Conservation (phyloP, 1,284 basidiomycete genomes). For the Erythrobasidium hasegawianum region DNA sequence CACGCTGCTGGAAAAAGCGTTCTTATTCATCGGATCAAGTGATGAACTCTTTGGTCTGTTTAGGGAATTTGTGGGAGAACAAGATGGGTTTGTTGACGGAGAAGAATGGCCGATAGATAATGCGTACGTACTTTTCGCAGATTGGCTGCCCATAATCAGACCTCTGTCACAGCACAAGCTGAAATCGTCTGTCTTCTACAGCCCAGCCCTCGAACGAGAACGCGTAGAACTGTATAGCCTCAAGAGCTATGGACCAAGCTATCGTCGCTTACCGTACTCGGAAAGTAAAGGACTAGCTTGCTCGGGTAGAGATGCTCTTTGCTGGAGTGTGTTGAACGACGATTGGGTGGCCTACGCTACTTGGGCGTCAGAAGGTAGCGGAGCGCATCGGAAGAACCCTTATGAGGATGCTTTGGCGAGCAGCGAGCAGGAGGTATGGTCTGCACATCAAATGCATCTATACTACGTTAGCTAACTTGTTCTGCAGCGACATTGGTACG, state of each 20-base stretch:
- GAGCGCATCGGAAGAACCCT: slow-evolving; percentile 90
- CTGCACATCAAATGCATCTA: neutral
- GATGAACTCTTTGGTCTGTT: slow-evolving; percentile 80
- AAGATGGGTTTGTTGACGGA: slow-evolving; percentile 57
- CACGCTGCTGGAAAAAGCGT: slow-evolving; percentile 73
- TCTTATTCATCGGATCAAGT: slow-evolving; percentile 70
- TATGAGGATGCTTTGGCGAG: slow-evolving; percentile 95
- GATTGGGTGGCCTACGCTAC: slow-evolving; percentile 96
- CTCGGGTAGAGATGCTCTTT: slow-evolving; percentile 89
- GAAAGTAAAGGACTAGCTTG: slow-evolving; percentile 80
- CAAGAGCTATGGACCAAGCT: slow-evolving; percentile 73
- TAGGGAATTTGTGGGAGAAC: slow-evolving; percentile 75
- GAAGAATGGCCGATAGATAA: slow-evolving; percentile 54
- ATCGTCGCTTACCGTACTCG: slow-evolving; percentile 83
- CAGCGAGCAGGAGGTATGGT: slow-evolving; percentile 83
- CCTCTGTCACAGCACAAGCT: no score
- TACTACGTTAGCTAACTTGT: neutral
- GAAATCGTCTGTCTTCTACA: neutral
- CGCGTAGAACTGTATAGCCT: slow-evolving; percentile 54
- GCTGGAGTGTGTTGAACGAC: slow-evolving; percentile 94
- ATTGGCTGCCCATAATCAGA: no score
- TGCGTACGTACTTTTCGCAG: slow-evolving; percentile 50
- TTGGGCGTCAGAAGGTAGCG: slow-evolving; percentile 82
- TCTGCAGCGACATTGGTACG: slow-evolving; percentile 69
- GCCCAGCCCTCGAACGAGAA: slow-evolving; percentile 58